Evolutionary conservation across 2,329 filamentous ascomycete species (phyloP), one percentile per base, ranked within the genome.

Genomic region (Fonsecaea pedrosoi): DNA sequence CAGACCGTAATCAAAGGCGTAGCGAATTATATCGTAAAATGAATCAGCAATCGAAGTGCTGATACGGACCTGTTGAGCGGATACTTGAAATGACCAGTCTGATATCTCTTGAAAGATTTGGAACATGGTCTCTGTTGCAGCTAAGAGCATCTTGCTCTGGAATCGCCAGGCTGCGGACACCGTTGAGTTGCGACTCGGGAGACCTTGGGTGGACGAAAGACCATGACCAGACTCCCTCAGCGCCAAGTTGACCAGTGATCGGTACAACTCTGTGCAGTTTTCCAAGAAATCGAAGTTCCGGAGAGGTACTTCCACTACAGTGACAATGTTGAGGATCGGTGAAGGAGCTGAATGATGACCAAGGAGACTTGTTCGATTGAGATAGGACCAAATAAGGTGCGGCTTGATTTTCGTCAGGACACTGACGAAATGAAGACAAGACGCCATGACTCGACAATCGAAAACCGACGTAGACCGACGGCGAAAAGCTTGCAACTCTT

Each of bases 301-400:
- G 4, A 86, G 85, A 2, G 91, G 87, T 64, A 96, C 85, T 75
- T 99, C 95, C 2, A 93, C 86, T 30, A 88, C 89, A n/a, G 91
- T 91, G 2, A 96, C 86, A 60, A 98, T 89, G 58, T 88, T 88
- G 45, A 89, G 87, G 68, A 99, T 84, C 68, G 90, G 89, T 10
- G 92, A 92, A 13, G 89, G 89, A 69, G 89, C 89, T 9, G 91
- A 89, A 71, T 92, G 89, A 5, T 89, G 86, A 72, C 91, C 90
- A 54, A 99, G 83, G 18, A 99, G 82, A 69, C 89, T 88, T 76
- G 92, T 96, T 65, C 92, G 88, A 3, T 90, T 88, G 73, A 99
- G 85, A 76, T 94, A 92, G 3, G 94, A 93, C 94, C 95, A 98
- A 5, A 97, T 89, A 67, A 94, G 86, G 64, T 90, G 91, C 0